A percentile compares a stretch with the other conserved stretches of the same genome.
These are phyloP conservation scores for Sphagnurus paluster DNA, from an alignment of 1,284 basidiomycete genomes.

Conservation along the genomic window DNA sequence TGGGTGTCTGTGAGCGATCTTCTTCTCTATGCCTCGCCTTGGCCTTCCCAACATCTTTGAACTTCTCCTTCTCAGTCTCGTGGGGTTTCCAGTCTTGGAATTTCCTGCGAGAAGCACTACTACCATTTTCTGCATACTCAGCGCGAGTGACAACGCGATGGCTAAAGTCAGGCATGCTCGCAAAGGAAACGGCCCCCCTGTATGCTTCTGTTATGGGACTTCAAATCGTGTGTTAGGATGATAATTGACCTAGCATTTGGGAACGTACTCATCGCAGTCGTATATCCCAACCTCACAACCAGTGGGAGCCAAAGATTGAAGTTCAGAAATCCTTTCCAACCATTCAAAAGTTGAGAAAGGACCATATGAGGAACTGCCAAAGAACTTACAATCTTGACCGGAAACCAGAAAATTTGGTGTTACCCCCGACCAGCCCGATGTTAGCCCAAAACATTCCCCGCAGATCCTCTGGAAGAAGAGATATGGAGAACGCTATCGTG, in stretches of 20 bases:
- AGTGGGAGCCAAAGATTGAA: slow-evolving; percentile 77
- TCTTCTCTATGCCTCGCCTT: slow-evolving; percentile 34
- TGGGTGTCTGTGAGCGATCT: slow-evolving; percentile 30
- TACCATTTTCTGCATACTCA: slow-evolving; percentile 84
- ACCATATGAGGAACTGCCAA: slow-evolving; percentile 10
- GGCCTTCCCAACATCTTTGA: slow-evolving; percentile 25
- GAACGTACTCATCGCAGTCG: slow-evolving; percentile 69
- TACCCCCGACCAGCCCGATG: slow-evolving; percentile 88
- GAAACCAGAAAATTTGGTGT: slow-evolving; percentile 75
- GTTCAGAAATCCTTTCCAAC: slow-evolving; percentile 56
- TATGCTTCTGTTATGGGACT: slow-evolving; percentile 80
- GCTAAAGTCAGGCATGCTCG: slow-evolving; percentile 51
- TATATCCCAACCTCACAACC: slow-evolving; percentile 75
- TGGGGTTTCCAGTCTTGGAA: slow-evolving; percentile 47
- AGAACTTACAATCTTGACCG: slow-evolving; percentile 67
- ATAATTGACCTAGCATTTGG: slow-evolving; percentile 8
- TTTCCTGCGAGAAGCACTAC: slow-evolving; percentile 68
- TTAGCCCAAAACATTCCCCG: slow-evolving; percentile 94
- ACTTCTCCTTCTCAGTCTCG: slow-evolving; percentile 35
- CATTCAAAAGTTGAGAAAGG: slow-evolving; percentile 5
- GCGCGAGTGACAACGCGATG: slow-evolving; percentile 65
- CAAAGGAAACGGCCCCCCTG: slow-evolving; percentile 63
- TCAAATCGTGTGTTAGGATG: slow-evolving; percentile 12
- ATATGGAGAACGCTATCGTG: slow-evolving; percentile 76
- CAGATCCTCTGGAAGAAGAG: slow-evolving; percentile 70